phyloP scores from a whole-genome alignment of 176 grass and related monocot species.

The Musa beccarii region DNA sequence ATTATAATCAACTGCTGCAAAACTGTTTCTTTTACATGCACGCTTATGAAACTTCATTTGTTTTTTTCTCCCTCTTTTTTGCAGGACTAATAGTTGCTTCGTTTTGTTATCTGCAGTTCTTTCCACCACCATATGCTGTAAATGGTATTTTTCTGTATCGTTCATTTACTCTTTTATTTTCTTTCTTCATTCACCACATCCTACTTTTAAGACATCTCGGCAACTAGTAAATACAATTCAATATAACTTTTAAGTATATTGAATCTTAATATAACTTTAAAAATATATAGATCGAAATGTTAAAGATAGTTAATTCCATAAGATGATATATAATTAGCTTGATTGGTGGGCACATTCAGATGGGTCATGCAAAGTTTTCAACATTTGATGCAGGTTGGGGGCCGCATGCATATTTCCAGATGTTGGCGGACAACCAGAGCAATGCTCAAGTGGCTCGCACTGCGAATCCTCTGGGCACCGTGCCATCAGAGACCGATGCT shows the following conservation, averaged over 20 bases:
- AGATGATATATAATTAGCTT: neutral
- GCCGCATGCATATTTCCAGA: slow-evolving; percentile 3
- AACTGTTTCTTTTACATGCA: neutral
- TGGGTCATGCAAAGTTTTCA: neutral
- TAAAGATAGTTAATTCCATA: neutral
- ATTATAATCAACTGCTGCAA: neutral
- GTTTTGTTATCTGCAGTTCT: slow-evolving; percentile 21
- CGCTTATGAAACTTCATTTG: neutral
- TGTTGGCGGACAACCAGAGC: neutral
- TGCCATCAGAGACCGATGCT: neutral
- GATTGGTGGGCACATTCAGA: neutral
- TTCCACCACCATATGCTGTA: slow-evolving; percentile 1
- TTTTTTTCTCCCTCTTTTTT: neutral
- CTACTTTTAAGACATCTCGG: no score
- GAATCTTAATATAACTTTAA: no score
- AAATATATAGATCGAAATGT: neutral
- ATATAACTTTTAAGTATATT: no score
- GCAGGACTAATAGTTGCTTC: slow-evolving; percentile 17
- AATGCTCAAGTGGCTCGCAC: neutral
- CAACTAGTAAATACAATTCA: neutral
- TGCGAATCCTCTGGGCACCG: neutral
- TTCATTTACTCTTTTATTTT: neutral
- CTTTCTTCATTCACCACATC: no score
- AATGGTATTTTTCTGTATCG: neutral
- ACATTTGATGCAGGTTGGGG: neutral